Evolutionary conservation across 2,329 filamentous ascomycete genomes (phyloP).

Genomic region (Dothidotthia symphoricarpi): DNA sequence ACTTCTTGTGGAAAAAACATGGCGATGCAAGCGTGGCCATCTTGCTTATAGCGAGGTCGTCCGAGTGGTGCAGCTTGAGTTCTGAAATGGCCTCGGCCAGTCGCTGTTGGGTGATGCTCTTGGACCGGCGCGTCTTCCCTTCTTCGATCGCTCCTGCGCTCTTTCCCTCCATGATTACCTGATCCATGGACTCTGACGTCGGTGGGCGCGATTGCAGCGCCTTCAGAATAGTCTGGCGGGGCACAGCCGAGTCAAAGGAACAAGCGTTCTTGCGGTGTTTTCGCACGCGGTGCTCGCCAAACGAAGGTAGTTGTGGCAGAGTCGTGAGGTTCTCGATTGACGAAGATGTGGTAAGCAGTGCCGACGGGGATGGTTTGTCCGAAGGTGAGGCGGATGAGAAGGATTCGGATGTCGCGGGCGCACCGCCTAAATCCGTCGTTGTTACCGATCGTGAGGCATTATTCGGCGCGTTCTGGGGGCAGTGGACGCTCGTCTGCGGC

Average conservation of each 20-base stretch:
- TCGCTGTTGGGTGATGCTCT: constrained; percentile 50
- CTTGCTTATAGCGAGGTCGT: constrained; percentile 41
- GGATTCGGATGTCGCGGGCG: constrained; percentile 24
- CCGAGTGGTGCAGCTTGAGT: constrained; percentile 49
- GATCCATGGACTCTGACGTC: constrained; percentile 59
- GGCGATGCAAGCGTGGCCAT: constrained; percentile 79
- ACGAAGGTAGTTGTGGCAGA: constrained; percentile 35
- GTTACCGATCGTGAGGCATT: constrained; percentile 31
- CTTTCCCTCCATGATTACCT: constrained; percentile 55
- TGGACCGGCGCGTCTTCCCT: constrained; percentile 27
- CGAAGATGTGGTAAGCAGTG: constrained; percentile 30
- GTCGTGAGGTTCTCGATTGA: constrained; percentile 39
- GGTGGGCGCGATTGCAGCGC: constrained; percentile 65
- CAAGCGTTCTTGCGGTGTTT: constrained; percentile 43
- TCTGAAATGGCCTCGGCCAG: constrained; percentile 60
- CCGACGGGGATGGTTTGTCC: constrained; percentile 12
- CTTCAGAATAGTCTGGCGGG: constrained; percentile 80
- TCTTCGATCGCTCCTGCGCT: constrained; percentile 24
- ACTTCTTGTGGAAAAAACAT: constrained; percentile 96
- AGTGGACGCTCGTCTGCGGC: constrained; percentile 26
- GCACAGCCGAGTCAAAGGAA: constrained; percentile 63
- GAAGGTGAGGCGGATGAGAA: constrained; percentile 18
- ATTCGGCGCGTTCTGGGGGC: constrained; percentile 19
- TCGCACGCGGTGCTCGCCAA: constrained; percentile 38
- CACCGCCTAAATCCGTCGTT: constrained; percentile 26